Evolutionary conservation across 257 asterid species (phyloP).

Genomic region (Eustoma russellianum): DNA sequence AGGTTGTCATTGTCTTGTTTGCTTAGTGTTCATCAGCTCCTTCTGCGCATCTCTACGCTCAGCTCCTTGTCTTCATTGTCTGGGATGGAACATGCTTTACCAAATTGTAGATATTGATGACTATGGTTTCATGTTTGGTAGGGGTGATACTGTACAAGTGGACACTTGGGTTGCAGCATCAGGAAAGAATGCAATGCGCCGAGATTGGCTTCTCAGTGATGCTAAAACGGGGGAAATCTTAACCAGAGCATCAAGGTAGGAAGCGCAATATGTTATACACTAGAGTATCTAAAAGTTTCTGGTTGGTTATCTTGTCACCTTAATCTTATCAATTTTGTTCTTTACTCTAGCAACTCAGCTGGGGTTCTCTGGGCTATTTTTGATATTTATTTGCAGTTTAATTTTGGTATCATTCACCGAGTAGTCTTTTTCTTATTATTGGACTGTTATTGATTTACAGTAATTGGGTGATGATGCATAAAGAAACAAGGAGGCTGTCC

Average conservation of each 20-base stretch:
- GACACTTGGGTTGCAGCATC: slow-evolving; percentile 90
- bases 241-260: slow-evolving; percentile 74
- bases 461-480: slow-evolving; percentile 81
- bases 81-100: no score
- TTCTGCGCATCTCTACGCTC: no score
- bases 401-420: no score
- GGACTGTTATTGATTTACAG: slow-evolving; percentile 15
- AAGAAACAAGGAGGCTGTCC: slow-evolving; percentile 65
- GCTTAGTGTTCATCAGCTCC: no score
- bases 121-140: slow-evolving; percentile 20
- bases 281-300: neutral
- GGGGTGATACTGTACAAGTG: slow-evolving; percentile 90
- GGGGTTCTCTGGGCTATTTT: neutral
- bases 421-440: neutral
- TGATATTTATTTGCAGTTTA: no score
- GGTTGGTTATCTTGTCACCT: neutral
- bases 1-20: no score
- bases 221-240: slow-evolving; percentile 50
- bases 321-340: neutral
- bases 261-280: neutral
- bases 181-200: slow-evolving; percentile 88
- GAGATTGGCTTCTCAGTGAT: slow-evolving; percentile 80
- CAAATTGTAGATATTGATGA: neutral
- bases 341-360: slow-evolving; percentile 32
- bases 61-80: no score